Percentiles rank a stretch among this genome's conserved stretches.
Evolutionary conservation across 352 stramenopile species (phyloP).

Genomic region (Pythium rhizo-oryzae): DNA sequence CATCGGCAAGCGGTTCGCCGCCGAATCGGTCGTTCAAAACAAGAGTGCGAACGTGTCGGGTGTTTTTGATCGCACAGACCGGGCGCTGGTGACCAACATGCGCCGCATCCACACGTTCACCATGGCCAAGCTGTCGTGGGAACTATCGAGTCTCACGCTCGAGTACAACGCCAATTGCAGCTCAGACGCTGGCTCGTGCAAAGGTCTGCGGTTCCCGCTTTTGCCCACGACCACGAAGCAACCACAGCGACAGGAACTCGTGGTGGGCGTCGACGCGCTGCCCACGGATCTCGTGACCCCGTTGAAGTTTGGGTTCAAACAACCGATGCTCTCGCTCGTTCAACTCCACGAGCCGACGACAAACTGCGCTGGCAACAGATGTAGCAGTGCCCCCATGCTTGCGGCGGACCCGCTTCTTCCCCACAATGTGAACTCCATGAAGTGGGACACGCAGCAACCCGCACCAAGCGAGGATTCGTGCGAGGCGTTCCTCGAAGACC

Average conservation of each 20-base stretch:
- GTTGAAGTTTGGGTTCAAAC: background rate
- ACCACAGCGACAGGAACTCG: background rate
- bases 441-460: background rate
- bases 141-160: constrained; percentile 10
- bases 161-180: constrained; percentile 18
- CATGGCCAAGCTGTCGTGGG: constrained; percentile 25
- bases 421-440: background rate
- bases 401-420: background rate
- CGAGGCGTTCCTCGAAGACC: background rate
- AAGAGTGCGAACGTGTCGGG: background rate
- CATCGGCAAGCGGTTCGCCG: constrained; percentile 14
- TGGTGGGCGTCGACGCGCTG: background rate
- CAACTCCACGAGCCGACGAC: background rate
- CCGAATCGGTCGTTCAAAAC: constrained; percentile 11
- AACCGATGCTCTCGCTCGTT: background rate
- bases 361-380: too few relatives aligned
- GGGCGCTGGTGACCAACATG: constrained; percentile 16
- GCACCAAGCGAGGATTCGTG: background rate
- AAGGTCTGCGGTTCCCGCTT: background rate
- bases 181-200: background rate
- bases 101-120: constrained; percentile 31
- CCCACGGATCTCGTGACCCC: background rate
- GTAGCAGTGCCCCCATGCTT: too few relatives aligned
- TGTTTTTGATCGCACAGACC: background rate
- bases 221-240: background rate